These are phyloP conservation scores for Comarum palustre DNA, from an alignment of 306 rosid genomes.

Conservation along the genomic window DNA sequence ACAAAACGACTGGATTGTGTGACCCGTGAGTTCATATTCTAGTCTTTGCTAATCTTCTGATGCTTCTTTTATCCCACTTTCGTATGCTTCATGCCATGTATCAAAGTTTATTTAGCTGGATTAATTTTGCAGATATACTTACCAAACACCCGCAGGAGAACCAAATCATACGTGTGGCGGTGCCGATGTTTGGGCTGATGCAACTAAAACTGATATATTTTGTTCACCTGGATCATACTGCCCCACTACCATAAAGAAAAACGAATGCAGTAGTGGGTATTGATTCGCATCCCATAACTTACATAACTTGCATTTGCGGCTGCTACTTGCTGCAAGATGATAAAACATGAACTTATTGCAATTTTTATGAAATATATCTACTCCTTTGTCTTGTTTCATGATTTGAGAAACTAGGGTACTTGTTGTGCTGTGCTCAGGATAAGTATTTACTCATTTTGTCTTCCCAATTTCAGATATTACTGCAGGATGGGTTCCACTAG, in stretches of 20 bases:
- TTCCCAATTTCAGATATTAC: slow-evolving; percentile 60
- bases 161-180: slow-evolving; percentile 70
- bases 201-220: slow-evolving; percentile 60
- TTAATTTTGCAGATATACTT: slow-evolving; percentile 58
- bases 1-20: slow-evolving; percentile 57
- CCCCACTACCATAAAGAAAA: slow-evolving; percentile 51
- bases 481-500: slow-evolving; percentile 74
- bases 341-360: slow-evolving; percentile 6
- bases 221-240: slow-evolving; percentile 83
- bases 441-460: slow-evolving; percentile 28
- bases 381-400: slow-evolving; percentile 1
- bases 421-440: slow-evolving; percentile 12
- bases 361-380: not conserved
- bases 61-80: slow-evolving; percentile 12
- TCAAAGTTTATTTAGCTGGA: slow-evolving; percentile 20
- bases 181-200: slow-evolving; percentile 72
- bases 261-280: slow-evolving; percentile 71
- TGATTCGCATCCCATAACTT: slow-evolving; percentile 43
- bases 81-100: not conserved
- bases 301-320: slow-evolving; percentile 10
- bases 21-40: slow-evolving; percentile 63
- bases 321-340: slow-evolving; percentile 23
- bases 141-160: slow-evolving; percentile 63
- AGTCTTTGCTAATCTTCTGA: slow-evolving; percentile 5
- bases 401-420: slow-evolving; percentile 13